Base-by-base conservation (phyloP, 352 stramenopile species). In the Elongisporangium anandrum region DNA sequence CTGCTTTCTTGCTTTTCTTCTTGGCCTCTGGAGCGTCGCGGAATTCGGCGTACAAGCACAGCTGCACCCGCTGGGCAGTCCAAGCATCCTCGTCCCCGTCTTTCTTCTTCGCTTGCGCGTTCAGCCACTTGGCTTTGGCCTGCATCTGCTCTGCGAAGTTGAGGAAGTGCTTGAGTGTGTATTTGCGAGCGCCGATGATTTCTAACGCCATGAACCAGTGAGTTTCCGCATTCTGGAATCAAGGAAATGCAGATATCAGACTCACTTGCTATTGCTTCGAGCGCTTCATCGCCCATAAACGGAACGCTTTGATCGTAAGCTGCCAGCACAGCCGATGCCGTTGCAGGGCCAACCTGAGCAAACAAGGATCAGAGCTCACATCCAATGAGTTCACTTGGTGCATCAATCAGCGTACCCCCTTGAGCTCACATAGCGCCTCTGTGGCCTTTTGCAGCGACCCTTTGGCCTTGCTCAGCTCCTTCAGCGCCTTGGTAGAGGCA, bases 221-320 rank as follows among this genome's bases (percentile, higher is more conserved):
- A 45, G 19, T 54, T 26, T 16, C 12, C 15, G 29, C 20, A 45
- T 17, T 20, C 3, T 3, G 2, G 17, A 12, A 41, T 2, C 8
- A 15, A 8, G 8, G 29, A 24, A 8, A 34, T 6, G 3, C 21
- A 24, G 6, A 15, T 39, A 26, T 24, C 49, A 21, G 12, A 57
- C 66, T 48, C 57, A 89, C 78, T 61, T 6, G 81, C 78, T 38
- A 92, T 67, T 1, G 84, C 84, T 26, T 94, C 82, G 20, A 92
- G 67, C 16, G 81, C 84, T 66, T 94, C 84, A 54, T 94, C 84
- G 20, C 69, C 78, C 84, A 94, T 94, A 60, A 94, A 92, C 19
- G 84, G 81, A 16, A 87, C 73, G 2, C 66, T 75, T 8, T 63
- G 61, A 52, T 94, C 78, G 60, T 91, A 90, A 5, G 80, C 81